phyloP scores from a whole-genome alignment of 2,329 filamentous ascomycete species.

The Colletotrichum musicola region DNA sequence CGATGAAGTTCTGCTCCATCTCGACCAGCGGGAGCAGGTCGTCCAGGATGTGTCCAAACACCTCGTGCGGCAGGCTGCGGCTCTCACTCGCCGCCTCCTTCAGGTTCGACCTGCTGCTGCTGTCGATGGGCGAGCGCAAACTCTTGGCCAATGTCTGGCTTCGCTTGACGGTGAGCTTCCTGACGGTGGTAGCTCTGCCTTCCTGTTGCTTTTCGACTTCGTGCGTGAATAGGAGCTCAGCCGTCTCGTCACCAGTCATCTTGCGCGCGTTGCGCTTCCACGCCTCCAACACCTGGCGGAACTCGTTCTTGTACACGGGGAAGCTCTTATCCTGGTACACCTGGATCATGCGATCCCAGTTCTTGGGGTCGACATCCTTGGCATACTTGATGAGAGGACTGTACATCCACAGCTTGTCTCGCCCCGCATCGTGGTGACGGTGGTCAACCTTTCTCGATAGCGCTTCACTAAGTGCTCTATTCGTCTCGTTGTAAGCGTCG shows the following conservation, averaged over 20 bases:
- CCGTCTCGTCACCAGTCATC: constrained; percentile 77
- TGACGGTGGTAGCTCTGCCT: constrained; percentile 78
- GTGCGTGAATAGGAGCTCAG: constrained; percentile 88
- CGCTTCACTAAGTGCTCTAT: constrained; percentile 71
- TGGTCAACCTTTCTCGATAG: constrained; percentile 77
- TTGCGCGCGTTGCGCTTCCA: constrained; percentile 88
- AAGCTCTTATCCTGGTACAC: constrained; percentile 84
- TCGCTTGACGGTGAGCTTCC: constrained; percentile 93
- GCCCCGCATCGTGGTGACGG: constrained; percentile 76
- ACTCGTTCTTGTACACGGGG: constrained; percentile 84
- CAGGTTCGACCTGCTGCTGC: constrained; percentile 63
- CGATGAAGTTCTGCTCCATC: constrained; percentile 95
- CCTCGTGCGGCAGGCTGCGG: constrained; percentile 80
- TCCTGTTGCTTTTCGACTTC: constrained; percentile 88
- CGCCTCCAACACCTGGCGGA: constrained; percentile 79
- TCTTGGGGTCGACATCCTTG: constrained; percentile 82
- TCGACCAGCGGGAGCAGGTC: constrained; percentile 86
- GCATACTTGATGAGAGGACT: constrained; percentile 89
- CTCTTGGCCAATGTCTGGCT: constrained; percentile 87
- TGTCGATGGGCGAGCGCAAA: constrained; percentile 77
- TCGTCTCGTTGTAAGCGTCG: constrained; percentile 77
- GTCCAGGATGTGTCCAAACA: constrained; percentile 83
- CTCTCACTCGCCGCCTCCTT: constrained; percentile 71
- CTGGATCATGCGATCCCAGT: constrained; percentile 84
- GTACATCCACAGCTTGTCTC: constrained; percentile 87